A percentile compares a stretch with the other conserved stretches of the same genome.
phyloP scores from a whole-genome alignment of 2,329 filamentous ascomycete species.

The Penicillium sp. region DNA sequence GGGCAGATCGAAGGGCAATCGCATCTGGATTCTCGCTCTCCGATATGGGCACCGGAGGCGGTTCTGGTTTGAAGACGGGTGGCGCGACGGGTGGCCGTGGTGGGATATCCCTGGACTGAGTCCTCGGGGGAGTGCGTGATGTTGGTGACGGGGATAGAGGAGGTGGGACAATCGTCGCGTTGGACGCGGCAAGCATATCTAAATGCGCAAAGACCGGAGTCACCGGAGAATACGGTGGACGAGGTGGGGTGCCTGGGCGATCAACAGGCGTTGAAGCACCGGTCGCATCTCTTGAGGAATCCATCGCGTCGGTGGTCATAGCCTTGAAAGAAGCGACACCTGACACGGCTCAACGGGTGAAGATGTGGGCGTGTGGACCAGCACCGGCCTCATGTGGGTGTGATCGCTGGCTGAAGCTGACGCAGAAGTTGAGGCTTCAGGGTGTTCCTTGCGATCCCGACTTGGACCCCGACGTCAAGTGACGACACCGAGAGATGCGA shows the following conservation, averaged over 20 bases:
- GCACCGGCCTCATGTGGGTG: no score
- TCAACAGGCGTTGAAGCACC: constrained; percentile 13
- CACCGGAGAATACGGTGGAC: constrained; percentile 44
- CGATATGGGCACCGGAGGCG: constrained; percentile 41
- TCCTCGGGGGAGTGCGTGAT: constrained; percentile 7
- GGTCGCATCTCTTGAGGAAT: constrained; percentile 16
- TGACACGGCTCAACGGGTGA: background rate
- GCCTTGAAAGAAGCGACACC: background rate
- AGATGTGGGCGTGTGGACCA: background rate
- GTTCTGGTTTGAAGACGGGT: constrained; percentile 30
- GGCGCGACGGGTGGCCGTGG: constrained; percentile 16
- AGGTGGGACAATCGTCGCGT: constrained; percentile 30
- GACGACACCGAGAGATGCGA: no score
- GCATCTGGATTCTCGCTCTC: constrained; percentile 68
- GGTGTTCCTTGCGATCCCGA: no score
- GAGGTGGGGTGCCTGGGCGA: constrained; percentile 36
- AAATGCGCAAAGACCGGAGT: constrained; percentile 40
- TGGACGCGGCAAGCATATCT: constrained; percentile 22
- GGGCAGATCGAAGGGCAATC: constrained; percentile 76
- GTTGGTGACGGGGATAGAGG: constrained; percentile 26
- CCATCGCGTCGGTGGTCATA: constrained; percentile 32
- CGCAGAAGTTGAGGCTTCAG: no score
- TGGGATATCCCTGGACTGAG: constrained; percentile 5
- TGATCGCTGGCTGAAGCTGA: no score
- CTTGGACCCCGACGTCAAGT: no score